Conservation (phyloP, 2,329 filamentous ascomycete genomes). For the Magnaporthales sp. region DNA sequence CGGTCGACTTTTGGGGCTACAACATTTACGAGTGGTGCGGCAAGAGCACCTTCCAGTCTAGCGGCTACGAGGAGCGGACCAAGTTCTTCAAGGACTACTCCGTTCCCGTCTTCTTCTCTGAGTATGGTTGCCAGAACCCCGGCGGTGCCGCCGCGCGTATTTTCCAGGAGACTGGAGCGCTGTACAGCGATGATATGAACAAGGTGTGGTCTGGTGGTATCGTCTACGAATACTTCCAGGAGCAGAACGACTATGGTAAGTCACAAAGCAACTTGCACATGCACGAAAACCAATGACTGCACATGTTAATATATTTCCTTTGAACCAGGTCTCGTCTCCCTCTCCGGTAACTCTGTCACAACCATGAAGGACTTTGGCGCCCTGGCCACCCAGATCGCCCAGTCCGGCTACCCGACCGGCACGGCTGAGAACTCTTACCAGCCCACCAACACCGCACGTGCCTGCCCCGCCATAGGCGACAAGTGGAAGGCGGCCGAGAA, state of each 20-base stretch:
- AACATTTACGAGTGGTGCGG: constrained; percentile 88
- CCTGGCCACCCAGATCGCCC: constrained; percentile 59
- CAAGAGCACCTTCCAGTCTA: constrained; percentile 43
- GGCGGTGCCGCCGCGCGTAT: constrained; percentile 51
- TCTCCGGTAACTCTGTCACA: constrained; percentile 47
- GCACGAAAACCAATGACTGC: background rate
- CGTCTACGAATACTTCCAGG: constrained; percentile 93
- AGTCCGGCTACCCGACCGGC: constrained; percentile 49
- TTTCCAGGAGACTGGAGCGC: constrained; percentile 71
- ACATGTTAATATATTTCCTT: constrained; percentile 4
- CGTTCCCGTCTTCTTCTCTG: constrained; percentile 87
- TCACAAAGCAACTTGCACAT: constrained; percentile 5
- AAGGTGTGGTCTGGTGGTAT: constrained; percentile 84
- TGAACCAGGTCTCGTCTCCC: constrained; percentile 51
- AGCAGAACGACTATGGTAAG: constrained; percentile 72
- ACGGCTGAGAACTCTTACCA: constrained; percentile 59
- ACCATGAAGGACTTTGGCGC: constrained; percentile 65
- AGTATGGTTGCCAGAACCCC: constrained; percentile 80
- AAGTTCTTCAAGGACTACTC: constrained; percentile 75
- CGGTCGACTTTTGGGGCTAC: constrained; percentile 80
- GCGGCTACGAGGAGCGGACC: constrained; percentile 67
- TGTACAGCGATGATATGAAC: constrained; percentile 72
- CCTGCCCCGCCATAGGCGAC: constrained; percentile 55
- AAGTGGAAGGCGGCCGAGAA: constrained; percentile 59
- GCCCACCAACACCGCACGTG: constrained; percentile 55